Percentiles rank a stretch among this genome's conserved stretches.
phyloP scores from a whole-genome alignment of 2,329 filamentous ascomycete species.

The Cytospora leucostoma region DNA sequence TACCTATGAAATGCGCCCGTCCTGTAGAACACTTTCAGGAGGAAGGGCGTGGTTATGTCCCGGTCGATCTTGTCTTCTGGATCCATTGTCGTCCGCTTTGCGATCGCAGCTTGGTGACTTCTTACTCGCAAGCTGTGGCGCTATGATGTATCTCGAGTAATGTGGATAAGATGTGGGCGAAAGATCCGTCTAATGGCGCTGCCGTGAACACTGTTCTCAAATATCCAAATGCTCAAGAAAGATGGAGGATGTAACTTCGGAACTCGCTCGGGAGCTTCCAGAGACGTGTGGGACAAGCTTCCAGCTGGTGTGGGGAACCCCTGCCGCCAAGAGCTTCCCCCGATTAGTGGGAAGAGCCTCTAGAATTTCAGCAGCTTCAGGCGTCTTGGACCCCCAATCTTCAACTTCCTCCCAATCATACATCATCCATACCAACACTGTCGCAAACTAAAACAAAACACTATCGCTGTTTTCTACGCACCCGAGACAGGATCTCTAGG shows the following conservation, averaged over 20 bases:
- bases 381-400: neutral
- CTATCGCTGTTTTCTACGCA: conserved; percentile 7
- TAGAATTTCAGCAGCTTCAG: conserved; percentile 17
- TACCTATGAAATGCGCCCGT: conserved; percentile 72
- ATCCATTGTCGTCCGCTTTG: conserved; percentile 15
- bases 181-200: neutral
- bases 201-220: neutral
- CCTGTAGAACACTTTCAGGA: conserved; percentile 83
- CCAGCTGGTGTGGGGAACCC: conserved; percentile 19
- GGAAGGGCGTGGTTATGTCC: conserved; percentile 74
- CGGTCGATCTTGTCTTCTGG: conserved; percentile 55
- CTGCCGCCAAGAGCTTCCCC: conserved; percentile 9
- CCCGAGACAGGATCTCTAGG: neutral
- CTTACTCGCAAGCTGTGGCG: neutral
- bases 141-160: neutral
- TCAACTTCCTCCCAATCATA: neutral
- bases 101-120: neutral
- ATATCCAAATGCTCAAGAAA: neutral
- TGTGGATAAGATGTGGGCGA: neutral
- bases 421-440: neutral
- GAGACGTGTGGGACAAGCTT: conserved; percentile 12
- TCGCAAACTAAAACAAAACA: neutral
- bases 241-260: neutral
- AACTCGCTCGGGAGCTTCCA: neutral
- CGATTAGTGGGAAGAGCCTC: conserved; percentile 18